Conservation (phyloP, 106 monocot genomes). For the Triglochin maritima region DNA sequence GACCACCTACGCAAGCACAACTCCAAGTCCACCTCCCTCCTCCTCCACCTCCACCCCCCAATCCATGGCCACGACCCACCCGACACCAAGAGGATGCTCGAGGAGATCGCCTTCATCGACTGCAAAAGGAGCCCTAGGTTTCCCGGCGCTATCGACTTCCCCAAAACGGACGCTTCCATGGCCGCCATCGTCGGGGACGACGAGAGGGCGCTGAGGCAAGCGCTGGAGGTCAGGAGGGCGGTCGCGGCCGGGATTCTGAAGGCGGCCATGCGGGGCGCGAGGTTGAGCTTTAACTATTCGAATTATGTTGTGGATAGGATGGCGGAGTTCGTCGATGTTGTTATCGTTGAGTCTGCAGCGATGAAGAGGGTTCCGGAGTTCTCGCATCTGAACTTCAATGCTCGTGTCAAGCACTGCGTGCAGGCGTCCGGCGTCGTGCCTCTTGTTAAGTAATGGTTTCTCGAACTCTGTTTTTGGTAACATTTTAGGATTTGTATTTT, state of each 20-base stretch:
- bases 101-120: slow-evolving; percentile 39
- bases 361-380: slow-evolving; percentile 52
- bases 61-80: neutral
- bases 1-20: slow-evolving; percentile 2
- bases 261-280: slow-evolving; percentile 40
- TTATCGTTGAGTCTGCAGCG: slow-evolving; percentile 69
- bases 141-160: slow-evolving; percentile 62
- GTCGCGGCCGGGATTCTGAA: slow-evolving; percentile 63
- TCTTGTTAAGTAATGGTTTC: slow-evolving; percentile 35
- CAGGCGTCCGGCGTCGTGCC: slow-evolving; percentile 61
- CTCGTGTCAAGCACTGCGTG: slow-evolving; percentile 52
- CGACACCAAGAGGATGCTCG: slow-evolving; percentile 10
- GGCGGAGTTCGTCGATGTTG: slow-evolving; percentile 49
- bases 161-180: slow-evolving; percentile 10
- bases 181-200: slow-evolving; percentile 2
- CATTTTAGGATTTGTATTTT: neutral
- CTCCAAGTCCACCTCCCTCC: slow-evolving; percentile 11
- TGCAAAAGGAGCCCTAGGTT: slow-evolving; percentile 42
- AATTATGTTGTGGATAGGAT: slow-evolving; percentile 39
- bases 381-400: slow-evolving; percentile 67
- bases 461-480: neutral
- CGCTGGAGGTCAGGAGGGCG: slow-evolving; percentile 60
- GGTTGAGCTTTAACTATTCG: slow-evolving; percentile 60
- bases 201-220: slow-evolving; percentile 29
- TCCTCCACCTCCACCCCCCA: slow-evolving; percentile 3